Evolutionary conservation across 495 filamentous ascomycete genomes (phyloP), one percentile per base, ranked within the genome.

Genomic region (Penicillium malachiteum): DNA sequence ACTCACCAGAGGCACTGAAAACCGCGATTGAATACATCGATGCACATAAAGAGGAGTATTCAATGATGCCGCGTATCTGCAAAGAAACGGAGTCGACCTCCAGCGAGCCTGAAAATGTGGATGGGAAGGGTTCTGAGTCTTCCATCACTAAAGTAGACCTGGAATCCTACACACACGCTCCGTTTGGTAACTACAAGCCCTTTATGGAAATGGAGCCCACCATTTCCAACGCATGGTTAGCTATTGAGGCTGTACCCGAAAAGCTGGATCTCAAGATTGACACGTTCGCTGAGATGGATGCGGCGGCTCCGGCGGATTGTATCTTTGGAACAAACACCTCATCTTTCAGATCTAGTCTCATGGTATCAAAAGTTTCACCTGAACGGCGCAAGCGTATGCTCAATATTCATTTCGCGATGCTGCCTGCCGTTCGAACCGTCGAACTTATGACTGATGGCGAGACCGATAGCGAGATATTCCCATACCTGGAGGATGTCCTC

Each of bases 161-260:
- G n/a, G 40, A 43, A 18, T 16, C 40, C 17, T 43, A 43, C 40
- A 43, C 40, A 13, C 40, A 43, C 17, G 40, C 40, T 16, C 40
- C 40, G 3, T 41, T 41, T 17, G 48, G 48, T 7, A 12, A 1
- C 13, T 40, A 9, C 35, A 38, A 38, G 7, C 21, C 37, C 10
- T 40, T 30, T 34, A n/a, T 34, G 3, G 35, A 41, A 9, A 21
- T 50, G 3, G 16, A 35, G 17, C 7, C 14, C 3, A 26, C 54
- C 0, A 68, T 82, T 2, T 26, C 55, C n/a, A 70, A 76, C 40
- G 68, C 77, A 1, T 73, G 71, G 70, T 71, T 82, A 5, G 73
- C 82, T 10, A 75, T 85, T 54, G 81, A 85, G 57, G 76, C 74
- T 13, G 76, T 84, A 3, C 81, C 82, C 0, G 82, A 84, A 66